Evolutionary conservation across 352 stramenopile species (phyloP).

Genomic region (Phytophthora vignae): DNA sequence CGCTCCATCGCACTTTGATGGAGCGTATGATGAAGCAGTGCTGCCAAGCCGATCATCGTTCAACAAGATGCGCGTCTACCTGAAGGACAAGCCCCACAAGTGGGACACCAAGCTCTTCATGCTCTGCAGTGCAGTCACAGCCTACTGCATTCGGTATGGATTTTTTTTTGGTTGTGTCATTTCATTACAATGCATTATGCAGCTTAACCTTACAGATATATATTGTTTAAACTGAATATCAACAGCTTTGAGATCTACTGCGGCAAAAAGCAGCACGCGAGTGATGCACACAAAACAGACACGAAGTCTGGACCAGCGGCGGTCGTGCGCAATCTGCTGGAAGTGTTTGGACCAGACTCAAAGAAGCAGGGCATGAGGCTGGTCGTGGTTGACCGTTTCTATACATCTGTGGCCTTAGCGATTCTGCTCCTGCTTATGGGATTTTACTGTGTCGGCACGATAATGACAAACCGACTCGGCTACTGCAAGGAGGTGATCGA

Average conservation of each 20-base stretch:
- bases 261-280: conserved; percentile 5
- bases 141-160: conserved; percentile 26
- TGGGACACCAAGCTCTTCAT: not conserved
- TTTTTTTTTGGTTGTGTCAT: conserved; percentile 21
- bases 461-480: no score
- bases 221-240: conserved; percentile 11
- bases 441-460: no score
- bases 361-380: conserved; percentile 13
- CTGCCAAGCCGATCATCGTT: conserved; percentile 18
- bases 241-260: conserved; percentile 18
- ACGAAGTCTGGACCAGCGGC: not conserved
- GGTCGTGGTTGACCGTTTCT: conserved; percentile 22
- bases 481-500: no score
- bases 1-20: conserved; percentile 10
- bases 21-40: conserved; percentile 30
- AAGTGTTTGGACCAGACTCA: not conserved
- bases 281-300: conserved; percentile 4
- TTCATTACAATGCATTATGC: conserved; percentile 19
- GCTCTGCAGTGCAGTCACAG: conserved; percentile 13
- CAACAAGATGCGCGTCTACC: conserved; percentile 27
- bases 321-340: not conserved
- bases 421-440: conserved; percentile 24
- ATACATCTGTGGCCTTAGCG: conserved; percentile 17
- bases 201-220: conserved; percentile 10
- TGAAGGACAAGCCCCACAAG: not conserved